A percentile compares a stretch with the other conserved stretches of the same genome.
Conservation (phyloP, 176 grass and related monocot species). For the Aegilops longissima region DNA sequence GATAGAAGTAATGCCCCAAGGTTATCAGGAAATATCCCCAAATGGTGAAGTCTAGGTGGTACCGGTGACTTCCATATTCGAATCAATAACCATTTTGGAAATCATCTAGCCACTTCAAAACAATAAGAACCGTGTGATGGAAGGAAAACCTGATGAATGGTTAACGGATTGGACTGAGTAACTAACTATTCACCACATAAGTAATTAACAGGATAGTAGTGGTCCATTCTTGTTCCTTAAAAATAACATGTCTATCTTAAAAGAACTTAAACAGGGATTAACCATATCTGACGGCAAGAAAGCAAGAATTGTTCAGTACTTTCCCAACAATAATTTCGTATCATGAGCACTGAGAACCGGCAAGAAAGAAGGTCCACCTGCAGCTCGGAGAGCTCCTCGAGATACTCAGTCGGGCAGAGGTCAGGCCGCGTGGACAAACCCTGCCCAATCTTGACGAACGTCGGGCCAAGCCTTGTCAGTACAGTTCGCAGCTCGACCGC, state of each 20-base stretch:
- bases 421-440: constrained; percentile 86
- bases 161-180: background rate
- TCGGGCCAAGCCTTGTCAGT: constrained; percentile 86
- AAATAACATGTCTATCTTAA: background rate
- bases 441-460: constrained; percentile 98
- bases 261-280: background rate
- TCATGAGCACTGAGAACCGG: background rate
- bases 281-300: background rate
- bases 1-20: background rate
- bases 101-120: background rate
- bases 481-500: constrained; percentile 76
- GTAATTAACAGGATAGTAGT: background rate
- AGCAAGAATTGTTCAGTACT: background rate
- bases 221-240: constrained; percentile 14
- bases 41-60: background rate
- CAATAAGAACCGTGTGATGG: background rate
- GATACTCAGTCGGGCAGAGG: constrained; percentile 85
- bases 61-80: background rate
- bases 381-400: constrained; percentile 91
- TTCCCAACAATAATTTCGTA: background rate
- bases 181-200: background rate
- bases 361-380: constrained; percentile 52
- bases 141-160: background rate
- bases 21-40: background rate
- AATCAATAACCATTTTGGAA: background rate